Base-by-base conservation (phyloP, 192 early-diverging fungal genomes). In the Entrophospora sp. region DNA sequence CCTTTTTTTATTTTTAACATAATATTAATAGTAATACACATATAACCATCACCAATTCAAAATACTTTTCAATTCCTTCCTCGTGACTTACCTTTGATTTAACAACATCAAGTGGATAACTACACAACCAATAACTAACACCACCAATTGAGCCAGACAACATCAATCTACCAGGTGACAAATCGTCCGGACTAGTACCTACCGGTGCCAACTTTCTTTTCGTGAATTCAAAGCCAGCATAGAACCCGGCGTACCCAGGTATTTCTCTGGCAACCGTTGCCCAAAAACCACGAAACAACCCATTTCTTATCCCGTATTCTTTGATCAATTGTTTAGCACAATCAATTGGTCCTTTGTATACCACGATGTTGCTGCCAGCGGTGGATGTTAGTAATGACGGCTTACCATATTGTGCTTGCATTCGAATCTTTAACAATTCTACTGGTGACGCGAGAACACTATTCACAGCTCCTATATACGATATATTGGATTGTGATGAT, bases 401-500 rank as follows among this genome's bases (percentile, higher is more conserved):
- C 7, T 43, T 67, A 44, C 79, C 79, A 77, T 89, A 95, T 69
- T 95, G 94, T 7, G 90, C 89, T 71, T 98, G 96, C 73, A 96
- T 82, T 32, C 88, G 83, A 58, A 91, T 89, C 69, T 98, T 98
- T 40, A 96, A 71, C n/a, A 98, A 73, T 68, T 98, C 96, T 2
- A 98, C 91, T 1, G 96, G 94, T 2, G 90, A 93, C 9, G 93
- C 89, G 20, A 96, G 75, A 18, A 91, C 77, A 52, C 83, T 85
- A 64, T 95, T 94, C 30, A 91, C 83, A 28, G 85, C 74, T 38
- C 94, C 80, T 83, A 72, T 28, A 16, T 31, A 38, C 18, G 4
- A 12, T 6, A 20, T 13, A 35, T 7, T 22, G n/a, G n/a, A n/a
- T n/a, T n/a, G n/a, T n/a, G n/a, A n/a, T n/a, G n/a, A n/a, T n/a